phyloP scores from a whole-genome alignment of 139 green algal species.

The Zygnema cylindricum region DNA sequence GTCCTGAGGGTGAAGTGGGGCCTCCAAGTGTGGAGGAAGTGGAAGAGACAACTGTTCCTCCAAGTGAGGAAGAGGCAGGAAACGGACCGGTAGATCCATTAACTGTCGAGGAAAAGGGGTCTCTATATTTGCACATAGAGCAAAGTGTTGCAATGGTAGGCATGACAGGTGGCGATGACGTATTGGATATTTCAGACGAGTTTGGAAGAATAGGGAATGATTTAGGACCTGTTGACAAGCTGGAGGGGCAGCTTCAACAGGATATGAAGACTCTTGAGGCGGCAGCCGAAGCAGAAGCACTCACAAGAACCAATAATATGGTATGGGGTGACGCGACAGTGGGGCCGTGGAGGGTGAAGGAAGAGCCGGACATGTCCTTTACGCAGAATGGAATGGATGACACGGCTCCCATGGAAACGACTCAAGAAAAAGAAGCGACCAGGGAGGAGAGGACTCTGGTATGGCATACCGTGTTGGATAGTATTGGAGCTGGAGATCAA shows the following conservation, averaged over 20 bases:
- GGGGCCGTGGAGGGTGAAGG: neutral
- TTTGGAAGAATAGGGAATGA: neutral
- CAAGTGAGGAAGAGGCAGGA: neutral
- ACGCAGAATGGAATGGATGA: neutral
- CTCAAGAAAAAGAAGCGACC: neutral
- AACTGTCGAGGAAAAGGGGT: neutral
- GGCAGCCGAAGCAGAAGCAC: neutral
- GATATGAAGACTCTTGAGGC: neutral
- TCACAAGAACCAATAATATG: neutral
- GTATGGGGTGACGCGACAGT: neutral
- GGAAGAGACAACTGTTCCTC: neutral
- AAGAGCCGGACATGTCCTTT: neutral
- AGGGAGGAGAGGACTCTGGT: neutral
- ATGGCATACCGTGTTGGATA: no score
- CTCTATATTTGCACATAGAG: no score
- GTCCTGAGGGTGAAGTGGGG: neutral
- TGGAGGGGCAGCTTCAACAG: neutral
- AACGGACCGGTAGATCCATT: neutral
- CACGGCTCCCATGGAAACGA: neutral
- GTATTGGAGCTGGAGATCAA: neutral
- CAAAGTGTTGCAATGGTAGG: neutral
- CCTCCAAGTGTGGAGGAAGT: neutral
- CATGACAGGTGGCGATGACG: neutral
- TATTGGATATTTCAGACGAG: neutral
- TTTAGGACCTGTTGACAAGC: neutral